Conservation (phyloP, 1,284 basidiomycete genomes). For the Naganishia cerealis region DNA sequence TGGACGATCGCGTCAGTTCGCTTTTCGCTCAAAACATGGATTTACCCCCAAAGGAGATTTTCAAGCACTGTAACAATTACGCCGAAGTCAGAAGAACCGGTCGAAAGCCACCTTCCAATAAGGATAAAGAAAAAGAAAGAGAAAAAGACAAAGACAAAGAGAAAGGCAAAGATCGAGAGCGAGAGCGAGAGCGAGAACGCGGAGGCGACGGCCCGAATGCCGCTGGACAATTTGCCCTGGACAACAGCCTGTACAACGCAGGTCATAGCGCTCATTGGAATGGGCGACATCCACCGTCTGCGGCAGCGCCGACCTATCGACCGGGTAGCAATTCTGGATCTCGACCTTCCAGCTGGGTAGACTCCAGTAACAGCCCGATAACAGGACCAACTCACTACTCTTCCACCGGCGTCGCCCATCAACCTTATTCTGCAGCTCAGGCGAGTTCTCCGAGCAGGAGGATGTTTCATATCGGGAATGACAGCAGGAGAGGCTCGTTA, state of each 20-base stretch:
- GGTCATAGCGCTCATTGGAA: constrained; percentile 22
- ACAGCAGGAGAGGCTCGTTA: constrained; percentile 16
- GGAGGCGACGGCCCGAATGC: neutral
- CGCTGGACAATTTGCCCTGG: constrained; percentile 4
- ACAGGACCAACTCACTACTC: constrained; percentile 1
- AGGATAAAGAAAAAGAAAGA: constrained; percentile 25
- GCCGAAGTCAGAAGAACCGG: constrained; percentile 50
- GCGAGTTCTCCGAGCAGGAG: constrained; percentile 27
- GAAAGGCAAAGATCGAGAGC: constrained; percentile 22
- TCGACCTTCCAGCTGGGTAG: constrained; percentile 23
- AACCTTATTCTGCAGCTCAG: constrained; percentile 8
- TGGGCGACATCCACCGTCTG: constrained; percentile 11
- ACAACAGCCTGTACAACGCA: constrained; percentile 23
- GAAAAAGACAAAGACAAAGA: constrained; percentile 19
- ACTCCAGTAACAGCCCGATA: constrained; percentile 3
- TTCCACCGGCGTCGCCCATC: neutral
- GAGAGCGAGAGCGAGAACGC: constrained; percentile 24
- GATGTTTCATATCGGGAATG: constrained; percentile 23
- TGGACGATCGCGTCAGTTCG: constrained; percentile 71
- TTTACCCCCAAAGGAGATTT: constrained; percentile 80
- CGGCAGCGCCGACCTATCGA: neutral
- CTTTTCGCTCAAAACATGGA: constrained; percentile 80
- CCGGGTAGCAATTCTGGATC: constrained; percentile 22
- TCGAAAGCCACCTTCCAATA: constrained; percentile 23
- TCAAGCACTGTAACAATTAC: constrained; percentile 84